phyloP scores from a whole-genome alignment of 2,329 filamentous ascomycete genomes.

The Biscogniauxia sp. region DNA sequence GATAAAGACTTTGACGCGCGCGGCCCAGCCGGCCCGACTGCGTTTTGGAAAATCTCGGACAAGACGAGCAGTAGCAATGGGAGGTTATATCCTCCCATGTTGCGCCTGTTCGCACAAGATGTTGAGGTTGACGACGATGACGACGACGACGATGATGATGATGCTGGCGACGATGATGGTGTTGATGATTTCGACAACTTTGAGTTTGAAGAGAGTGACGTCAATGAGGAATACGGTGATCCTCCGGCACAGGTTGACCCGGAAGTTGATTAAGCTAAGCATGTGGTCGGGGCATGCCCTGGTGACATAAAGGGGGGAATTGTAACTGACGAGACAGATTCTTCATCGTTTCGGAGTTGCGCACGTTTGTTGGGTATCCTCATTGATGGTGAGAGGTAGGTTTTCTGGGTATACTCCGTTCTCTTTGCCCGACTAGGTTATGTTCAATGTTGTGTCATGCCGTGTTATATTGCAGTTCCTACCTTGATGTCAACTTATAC shows the following conservation, averaged over 20 bases:
- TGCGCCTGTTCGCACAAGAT: background rate
- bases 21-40: constrained; percentile 71
- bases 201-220: background rate
- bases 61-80: constrained; percentile 14
- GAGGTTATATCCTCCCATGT: background rate
- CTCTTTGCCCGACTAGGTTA: no score
- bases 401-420: no score
- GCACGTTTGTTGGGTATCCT: no score
- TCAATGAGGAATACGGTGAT: background rate
- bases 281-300: background rate
- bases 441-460: no score
- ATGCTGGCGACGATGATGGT: background rate
- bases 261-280: background rate
- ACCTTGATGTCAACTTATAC: no score
- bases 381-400: no score
- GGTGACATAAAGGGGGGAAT: background rate
- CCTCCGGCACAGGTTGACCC: background rate
- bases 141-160: background rate
- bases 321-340: background rate
- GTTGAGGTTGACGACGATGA: background rate
- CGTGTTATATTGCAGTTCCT: no score
- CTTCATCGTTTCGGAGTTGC: background rate
- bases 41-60: constrained; percentile 73
- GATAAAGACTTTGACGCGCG: constrained; percentile 67
- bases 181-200: background rate